Evolutionary conservation across 768 basidiomycete species (phyloP).

Genomic region (Lactarius indigo): DNA sequence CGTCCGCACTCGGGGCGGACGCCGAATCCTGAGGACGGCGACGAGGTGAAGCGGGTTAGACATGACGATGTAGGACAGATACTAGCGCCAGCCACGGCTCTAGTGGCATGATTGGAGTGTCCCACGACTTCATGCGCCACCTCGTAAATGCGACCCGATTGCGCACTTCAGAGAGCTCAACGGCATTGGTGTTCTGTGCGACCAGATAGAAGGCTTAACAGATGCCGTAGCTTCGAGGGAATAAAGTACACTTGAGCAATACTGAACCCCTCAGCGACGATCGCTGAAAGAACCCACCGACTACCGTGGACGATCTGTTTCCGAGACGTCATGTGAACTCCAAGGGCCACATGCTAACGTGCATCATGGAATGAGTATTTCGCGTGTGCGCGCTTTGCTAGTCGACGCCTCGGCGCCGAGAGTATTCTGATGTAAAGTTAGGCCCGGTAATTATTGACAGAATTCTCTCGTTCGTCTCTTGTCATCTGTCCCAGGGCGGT

Average conservation of each 20-base stretch:
- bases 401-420: too few relatives aligned
- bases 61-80: not conserved
- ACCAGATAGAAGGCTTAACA: constrained; percentile 44
- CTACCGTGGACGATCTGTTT: too few relatives aligned
- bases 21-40: not conserved
- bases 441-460: too few relatives aligned
- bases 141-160: not conserved
- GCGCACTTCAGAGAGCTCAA: too few relatives aligned
- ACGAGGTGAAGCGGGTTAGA: constrained; percentile 8
- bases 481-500: too few relatives aligned
- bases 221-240: constrained; percentile 45
- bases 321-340: too few relatives aligned
- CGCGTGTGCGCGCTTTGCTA: too few relatives aligned
- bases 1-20: not conserved
- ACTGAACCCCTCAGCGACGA: constrained; percentile 36
- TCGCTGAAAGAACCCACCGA: too few relatives aligned
- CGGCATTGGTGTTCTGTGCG: not conserved
- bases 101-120: not conserved
- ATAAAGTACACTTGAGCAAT: constrained; percentile 57
- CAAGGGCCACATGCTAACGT: too few relatives aligned
- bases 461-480: too few relatives aligned
- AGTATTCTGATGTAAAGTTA: too few relatives aligned
- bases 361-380: too few relatives aligned
- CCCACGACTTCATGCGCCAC: not conserved
- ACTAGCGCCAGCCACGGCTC: not conserved